phyloP scores from a whole-genome alignment of 2,329 filamentous ascomycete species.

The Cercospora brassicicola region DNA sequence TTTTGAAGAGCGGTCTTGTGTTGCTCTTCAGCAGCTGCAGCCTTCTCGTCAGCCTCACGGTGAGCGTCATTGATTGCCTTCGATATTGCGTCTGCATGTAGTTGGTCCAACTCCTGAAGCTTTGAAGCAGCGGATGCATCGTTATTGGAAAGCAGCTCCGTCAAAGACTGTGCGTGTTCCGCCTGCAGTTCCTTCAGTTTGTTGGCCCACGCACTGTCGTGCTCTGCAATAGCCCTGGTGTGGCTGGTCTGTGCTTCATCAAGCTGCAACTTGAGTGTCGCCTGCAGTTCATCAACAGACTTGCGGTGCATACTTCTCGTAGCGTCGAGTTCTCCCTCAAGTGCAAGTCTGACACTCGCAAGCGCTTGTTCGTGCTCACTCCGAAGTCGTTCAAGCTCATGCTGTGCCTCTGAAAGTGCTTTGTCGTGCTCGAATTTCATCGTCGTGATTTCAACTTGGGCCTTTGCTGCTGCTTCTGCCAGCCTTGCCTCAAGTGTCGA shows the following conservation, averaged over 20 bases:
- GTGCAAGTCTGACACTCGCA: conserved; percentile 11
- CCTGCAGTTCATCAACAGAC: conserved; percentile 16
- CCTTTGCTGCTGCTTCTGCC: conserved; percentile 21
- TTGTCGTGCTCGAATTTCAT: conserved; percentile 18
- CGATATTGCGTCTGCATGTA: conserved; percentile 18
- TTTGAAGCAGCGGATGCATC: conserved; percentile 20
- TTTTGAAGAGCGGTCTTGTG: conserved; percentile 27
- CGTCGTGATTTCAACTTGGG: conserved; percentile 8
- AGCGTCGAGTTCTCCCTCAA: conserved; percentile 13
- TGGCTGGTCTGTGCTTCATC: conserved; percentile 21
- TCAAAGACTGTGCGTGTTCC: conserved; percentile 25
- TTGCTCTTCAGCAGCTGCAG: conserved; percentile 17
- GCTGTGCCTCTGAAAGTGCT: conserved; percentile 15
- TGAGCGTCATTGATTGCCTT: conserved; percentile 21
- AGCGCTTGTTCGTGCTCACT: conserved; percentile 21
- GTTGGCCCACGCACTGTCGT: conserved; percentile 26
- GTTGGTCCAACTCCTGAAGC: conserved; percentile 16
- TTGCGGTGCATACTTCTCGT: conserved; percentile 3
- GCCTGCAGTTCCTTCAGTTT: conserved; percentile 26
- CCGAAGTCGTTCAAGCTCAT: conserved; percentile 21
- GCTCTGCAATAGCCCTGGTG: conserved; percentile 22
- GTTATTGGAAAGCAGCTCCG: conserved; percentile 19
- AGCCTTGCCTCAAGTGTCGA: conserved; percentile 17
- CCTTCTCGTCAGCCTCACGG: conserved; percentile 22
- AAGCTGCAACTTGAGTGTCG: conserved; percentile 15